A percentile compares a stretch with the other conserved stretches of the same genome.
Conservation (phyloP, 805 yeast species). For the Spencermartinsiella europaea region DNA sequence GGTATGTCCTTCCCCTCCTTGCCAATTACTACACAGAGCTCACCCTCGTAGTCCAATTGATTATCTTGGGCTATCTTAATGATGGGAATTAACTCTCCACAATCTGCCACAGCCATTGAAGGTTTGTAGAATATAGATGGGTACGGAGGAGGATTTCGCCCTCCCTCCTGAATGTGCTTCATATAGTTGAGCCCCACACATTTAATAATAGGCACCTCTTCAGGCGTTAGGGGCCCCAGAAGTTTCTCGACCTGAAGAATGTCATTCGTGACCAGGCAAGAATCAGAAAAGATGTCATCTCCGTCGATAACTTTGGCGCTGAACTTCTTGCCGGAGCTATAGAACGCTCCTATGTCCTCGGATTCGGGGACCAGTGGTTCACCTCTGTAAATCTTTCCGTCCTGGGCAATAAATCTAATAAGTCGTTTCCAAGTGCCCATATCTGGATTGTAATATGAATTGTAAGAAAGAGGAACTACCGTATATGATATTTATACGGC, state of each 20-base stretch:
- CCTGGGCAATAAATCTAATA: conserved; percentile 42
- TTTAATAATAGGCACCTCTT: conserved; percentile 13
- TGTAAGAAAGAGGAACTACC: too few species aligned
- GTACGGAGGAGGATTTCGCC: conserved; percentile 18
- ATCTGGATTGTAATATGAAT: background rate
- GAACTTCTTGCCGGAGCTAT: conserved; percentile 5
- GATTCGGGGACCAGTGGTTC: conserved; percentile 39
- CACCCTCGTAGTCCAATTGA: conserved; percentile 46
- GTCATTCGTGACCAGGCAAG: conserved; percentile 10
- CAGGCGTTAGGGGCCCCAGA: conserved; percentile 13
- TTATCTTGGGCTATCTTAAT: conserved; percentile 18
- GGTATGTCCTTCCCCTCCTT: conserved; percentile 39
- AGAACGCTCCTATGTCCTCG: conserved; percentile 7
- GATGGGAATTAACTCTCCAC: conserved; percentile 13
- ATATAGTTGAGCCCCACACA: conserved; percentile 16
- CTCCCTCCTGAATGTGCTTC: conserved; percentile 18
- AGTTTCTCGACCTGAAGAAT: conserved; percentile 9
- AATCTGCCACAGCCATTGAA: conserved; percentile 14
- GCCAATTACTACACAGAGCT: conserved; percentile 47
- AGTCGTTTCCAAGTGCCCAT: conserved; percentile 34
- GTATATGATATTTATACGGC: too few species aligned
- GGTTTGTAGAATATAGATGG: conserved; percentile 19
- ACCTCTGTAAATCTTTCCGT: conserved; percentile 42
- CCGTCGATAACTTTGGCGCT: conserved; percentile 11
- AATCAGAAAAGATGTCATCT: conserved; percentile 14